phyloP scores from a whole-genome alignment of 1,284 basidiomycete species.

The Boletus albobrunnescens region DNA sequence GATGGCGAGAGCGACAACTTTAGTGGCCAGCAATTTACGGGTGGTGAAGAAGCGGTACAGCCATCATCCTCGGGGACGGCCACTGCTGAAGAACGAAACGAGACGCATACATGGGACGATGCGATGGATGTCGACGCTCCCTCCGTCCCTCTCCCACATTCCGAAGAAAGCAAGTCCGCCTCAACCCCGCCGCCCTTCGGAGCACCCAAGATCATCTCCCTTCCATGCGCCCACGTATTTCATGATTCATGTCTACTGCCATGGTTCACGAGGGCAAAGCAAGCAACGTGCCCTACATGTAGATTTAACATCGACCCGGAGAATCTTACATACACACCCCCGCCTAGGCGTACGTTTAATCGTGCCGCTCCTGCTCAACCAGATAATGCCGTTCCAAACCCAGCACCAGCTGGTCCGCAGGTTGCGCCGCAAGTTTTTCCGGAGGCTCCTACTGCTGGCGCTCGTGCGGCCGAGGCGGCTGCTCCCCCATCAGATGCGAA shows the following conservation, averaged over 20 bases:
- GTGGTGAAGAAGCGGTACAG: constrained; percentile 7
- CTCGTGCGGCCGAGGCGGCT: constrained; percentile 2
- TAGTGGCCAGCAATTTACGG: constrained; percentile 25
- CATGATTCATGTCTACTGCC: constrained; percentile 71
- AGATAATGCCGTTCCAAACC: constrained; percentile 4
- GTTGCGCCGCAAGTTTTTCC: constrained; percentile 5
- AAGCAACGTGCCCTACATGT: constrained; percentile 78
- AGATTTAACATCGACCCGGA: constrained; percentile 77
- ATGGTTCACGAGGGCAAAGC: constrained; percentile 71
- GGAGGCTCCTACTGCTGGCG: constrained; percentile 1
- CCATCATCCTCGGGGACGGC: constrained; percentile 15
- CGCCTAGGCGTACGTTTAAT: constrained; percentile 19
- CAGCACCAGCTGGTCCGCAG: constrained; percentile 4
- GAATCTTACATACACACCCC: constrained; percentile 52
- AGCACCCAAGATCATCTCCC: constrained; percentile 44
- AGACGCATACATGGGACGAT: constrained; percentile 2
- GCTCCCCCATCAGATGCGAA: neutral
- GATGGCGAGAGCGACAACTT: constrained; percentile 46
- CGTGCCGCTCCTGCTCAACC: constrained; percentile 10
- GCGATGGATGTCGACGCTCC: constrained; percentile 24
- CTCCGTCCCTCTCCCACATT: constrained; percentile 3
- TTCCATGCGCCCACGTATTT: constrained; percentile 77
- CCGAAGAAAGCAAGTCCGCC: constrained; percentile 4
- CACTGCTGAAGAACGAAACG: constrained; percentile 4
- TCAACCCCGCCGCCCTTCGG: constrained; percentile 12